A percentile compares a stretch with the other conserved stretches of the same genome.
These are phyloP conservation scores for Epicoccum sorghinum DNA, from an alignment of 2,329 filamentous ascomycete genomes.

Conservation along the genomic window DNA sequence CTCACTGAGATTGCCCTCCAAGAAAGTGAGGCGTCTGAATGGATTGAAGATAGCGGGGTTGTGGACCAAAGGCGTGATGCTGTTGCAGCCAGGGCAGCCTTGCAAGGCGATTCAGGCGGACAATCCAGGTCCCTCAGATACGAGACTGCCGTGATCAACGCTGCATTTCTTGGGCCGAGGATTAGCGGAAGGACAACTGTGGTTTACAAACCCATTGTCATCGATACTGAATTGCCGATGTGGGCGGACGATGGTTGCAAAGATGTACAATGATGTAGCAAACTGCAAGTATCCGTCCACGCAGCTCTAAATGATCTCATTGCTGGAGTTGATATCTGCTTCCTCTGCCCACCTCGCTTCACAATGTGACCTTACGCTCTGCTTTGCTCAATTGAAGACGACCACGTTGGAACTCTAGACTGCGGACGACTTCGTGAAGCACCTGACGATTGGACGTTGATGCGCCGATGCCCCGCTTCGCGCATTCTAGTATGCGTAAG, in stretches of 20 bases:
- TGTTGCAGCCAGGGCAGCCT: constrained; percentile 30
- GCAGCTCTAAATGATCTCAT: constrained; percentile 31
- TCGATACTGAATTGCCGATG: constrained; percentile 76
- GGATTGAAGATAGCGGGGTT: constrained; percentile 26
- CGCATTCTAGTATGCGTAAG: constrained; percentile 34
- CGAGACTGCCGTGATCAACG: constrained; percentile 78
- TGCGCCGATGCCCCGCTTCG: constrained; percentile 28
- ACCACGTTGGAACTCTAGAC: constrained; percentile 28
- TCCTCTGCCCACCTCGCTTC: constrained; percentile 7
- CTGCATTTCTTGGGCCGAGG: constrained; percentile 72
- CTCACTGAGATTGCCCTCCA: constrained; percentile 23
- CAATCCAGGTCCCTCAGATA: constrained; percentile 14
- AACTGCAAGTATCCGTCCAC: constrained; percentile 19
- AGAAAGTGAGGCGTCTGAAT: constrained; percentile 30
- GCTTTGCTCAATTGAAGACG: constrained; percentile 25
- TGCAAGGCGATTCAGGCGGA: constrained; percentile 9
- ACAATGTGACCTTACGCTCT: not conserved
- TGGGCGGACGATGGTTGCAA: constrained; percentile 42
- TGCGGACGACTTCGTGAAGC: constrained; percentile 7
- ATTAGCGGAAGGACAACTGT: constrained; percentile 63
- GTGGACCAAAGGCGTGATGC: constrained; percentile 29
- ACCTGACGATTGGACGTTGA: constrained; percentile 22
- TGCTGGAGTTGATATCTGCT: constrained; percentile 12
- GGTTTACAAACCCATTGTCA: constrained; percentile 81
- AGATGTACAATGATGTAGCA: constrained; percentile 22